Conservation (phyloP, 176 grass and related monocot species). For the Cenchrus americanus region DNA sequence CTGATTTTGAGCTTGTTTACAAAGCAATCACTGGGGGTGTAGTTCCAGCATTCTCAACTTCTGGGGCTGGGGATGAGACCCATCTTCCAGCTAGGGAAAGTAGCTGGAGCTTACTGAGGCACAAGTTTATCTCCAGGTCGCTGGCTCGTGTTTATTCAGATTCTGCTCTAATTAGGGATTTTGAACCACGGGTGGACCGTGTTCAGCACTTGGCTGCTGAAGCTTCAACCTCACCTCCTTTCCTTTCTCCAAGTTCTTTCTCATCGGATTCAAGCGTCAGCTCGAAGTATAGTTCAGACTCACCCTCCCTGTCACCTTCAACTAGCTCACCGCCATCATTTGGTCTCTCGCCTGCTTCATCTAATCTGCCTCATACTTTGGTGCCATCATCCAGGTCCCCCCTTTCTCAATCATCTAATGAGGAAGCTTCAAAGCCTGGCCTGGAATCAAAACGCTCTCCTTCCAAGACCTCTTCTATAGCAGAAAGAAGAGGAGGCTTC, state of each 20-base stretch:
- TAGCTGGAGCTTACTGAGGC: constrained; percentile 78
- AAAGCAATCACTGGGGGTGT: constrained; percentile 89
- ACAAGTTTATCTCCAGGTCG: constrained; percentile 67
- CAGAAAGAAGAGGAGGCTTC: constrained; percentile 97
- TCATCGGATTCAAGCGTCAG: constrained; percentile 79
- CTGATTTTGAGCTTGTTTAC: constrained; percentile 81
- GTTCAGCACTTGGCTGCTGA: constrained; percentile 52
- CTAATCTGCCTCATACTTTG: constrained; percentile 60
- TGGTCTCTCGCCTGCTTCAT: constrained; percentile 62
- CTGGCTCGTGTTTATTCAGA: constrained; percentile 69
- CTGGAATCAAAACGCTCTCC: constrained; percentile 51
- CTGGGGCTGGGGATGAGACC: constrained; percentile 68
- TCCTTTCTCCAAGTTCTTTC: constrained; percentile 82
- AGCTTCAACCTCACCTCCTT: constrained; percentile 75
- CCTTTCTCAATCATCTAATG: constrained; percentile 60
- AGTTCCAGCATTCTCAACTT: constrained; percentile 83
- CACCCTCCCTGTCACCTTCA: constrained; percentile 89
- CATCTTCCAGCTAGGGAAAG: constrained; percentile 93
- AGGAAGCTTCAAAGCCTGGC: constrained; percentile 53
- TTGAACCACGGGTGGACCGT: constrained; percentile 52
- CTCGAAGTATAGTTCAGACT: constrained; percentile 95
- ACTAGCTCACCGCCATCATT: constrained; percentile 68
- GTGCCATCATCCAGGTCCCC: constrained; percentile 67
- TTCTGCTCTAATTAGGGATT: constrained; percentile 62
- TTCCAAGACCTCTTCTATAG: constrained; percentile 73